Evolutionary conservation across 177 flowering plant genomes (phyloP).

Genomic region (Tripterygium wilfordii): DNA sequence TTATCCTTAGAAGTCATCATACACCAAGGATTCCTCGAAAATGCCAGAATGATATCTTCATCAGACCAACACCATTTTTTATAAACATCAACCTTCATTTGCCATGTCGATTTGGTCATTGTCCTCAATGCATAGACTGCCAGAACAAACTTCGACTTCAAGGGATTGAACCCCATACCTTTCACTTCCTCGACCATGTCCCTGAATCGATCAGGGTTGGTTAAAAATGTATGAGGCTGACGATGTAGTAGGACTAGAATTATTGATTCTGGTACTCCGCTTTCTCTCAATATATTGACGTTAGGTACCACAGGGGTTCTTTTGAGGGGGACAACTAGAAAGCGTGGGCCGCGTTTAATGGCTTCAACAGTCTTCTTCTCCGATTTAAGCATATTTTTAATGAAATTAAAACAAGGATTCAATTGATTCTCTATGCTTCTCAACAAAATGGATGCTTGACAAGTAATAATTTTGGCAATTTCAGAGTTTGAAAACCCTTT

Average conservation of each 20-base stretch:
- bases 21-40: conserved; percentile 2
- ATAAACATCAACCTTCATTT: conserved; percentile 7
- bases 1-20: conserved; percentile 13
- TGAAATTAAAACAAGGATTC: too few relatives aligned
- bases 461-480: neutral
- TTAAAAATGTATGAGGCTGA: too few relatives aligned
- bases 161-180: conserved; percentile 14
- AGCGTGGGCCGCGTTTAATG: too few relatives aligned
- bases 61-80: conserved; percentile 14
- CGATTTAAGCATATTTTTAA: too few relatives aligned
- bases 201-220: too few relatives aligned
- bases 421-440: neutral
- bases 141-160: neutral
- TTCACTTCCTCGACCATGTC: neutral
- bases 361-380: too few relatives aligned
- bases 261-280: too few relatives aligned
- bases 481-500: conserved; percentile 2
- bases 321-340: too few relatives aligned
- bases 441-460: too few relatives aligned
- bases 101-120: conserved; percentile 2
- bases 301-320: too few relatives aligned
- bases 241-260: too few relatives aligned
- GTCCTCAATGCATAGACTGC: neutral
- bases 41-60: conserved; percentile 12
- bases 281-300: too few relatives aligned